phyloP scores from a whole-genome alignment of 306 rosid genomes.

The Lathyrus oleraceus region DNA sequence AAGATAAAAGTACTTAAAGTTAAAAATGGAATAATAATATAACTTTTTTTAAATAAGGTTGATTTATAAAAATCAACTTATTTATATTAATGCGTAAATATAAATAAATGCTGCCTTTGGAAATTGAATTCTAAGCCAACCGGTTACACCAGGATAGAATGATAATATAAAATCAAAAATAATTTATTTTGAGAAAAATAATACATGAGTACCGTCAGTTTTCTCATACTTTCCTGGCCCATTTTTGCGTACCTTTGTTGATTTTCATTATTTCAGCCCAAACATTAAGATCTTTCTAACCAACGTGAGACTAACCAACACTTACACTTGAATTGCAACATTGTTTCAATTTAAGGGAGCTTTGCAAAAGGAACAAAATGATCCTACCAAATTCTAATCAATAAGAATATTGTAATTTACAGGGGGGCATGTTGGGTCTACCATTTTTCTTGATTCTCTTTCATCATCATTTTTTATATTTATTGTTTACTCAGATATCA shows the following conservation, averaged over 20 bases:
- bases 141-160: neutral
- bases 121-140: no score
- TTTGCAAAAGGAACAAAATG: constrained; percentile 5
- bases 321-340: neutral
- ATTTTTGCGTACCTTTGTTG: neutral
- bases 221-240: neutral
- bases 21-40: neutral
- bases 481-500: constrained; percentile 35
- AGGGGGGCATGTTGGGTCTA: constrained; percentile 19
- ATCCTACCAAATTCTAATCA: constrained; percentile 32
- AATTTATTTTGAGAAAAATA: neutral
- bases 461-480: neutral
- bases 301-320: neutral
- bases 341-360: constrained; percentile 20
- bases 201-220: neutral
- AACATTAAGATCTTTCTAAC: neutral
- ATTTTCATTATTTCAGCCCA: neutral
- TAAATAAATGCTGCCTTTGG: no score
- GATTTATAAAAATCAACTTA: no score
- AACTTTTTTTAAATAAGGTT: no score
- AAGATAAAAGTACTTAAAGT: neutral
- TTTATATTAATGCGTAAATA: no score
- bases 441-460: constrained; percentile 27
- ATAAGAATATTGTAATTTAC: constrained; percentile 40
- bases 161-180: neutral